Percentiles rank a stretch among this genome's conserved stretches.
Evolutionary conservation across 1,139 yeast species (phyloP).

Genomic region (Yamadazyma songkhlaensis): DNA sequence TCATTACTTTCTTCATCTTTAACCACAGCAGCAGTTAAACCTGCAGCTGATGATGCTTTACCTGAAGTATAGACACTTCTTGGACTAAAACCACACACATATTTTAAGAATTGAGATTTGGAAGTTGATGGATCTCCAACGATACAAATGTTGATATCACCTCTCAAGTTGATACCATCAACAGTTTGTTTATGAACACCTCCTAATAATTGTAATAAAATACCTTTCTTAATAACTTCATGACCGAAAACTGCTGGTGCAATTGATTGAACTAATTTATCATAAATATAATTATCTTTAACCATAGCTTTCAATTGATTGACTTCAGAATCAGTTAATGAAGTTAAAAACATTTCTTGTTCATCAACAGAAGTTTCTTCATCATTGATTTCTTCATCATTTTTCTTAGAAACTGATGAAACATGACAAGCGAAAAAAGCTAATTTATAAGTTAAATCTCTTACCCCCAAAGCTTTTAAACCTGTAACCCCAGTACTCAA

Average conservation of each 20-base stretch:
- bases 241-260: conserved; percentile 99
- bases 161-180: conserved; percentile 94
- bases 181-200: conserved; percentile 95
- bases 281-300: conserved; percentile 80
- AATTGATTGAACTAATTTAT: conserved; percentile 80
- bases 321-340: conserved; percentile 80
- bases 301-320: conserved; percentile 88
- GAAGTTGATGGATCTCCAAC: conserved; percentile 99
- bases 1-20: conserved; percentile 98
- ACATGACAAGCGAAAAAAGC: conserved; percentile 94
- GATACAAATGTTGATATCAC: conserved; percentile 94
- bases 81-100: conserved; percentile 89
- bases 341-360: conserved; percentile 77
- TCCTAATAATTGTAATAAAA: conserved; percentile 82
- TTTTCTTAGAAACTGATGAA: conserved; percentile 49
- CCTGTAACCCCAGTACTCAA: conserved; percentile 85
- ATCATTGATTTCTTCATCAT: conserved; percentile 41
- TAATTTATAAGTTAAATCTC: conserved; percentile 88
- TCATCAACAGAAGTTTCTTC: conserved; percentile 6
- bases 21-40: conserved; percentile 97
- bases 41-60: conserved; percentile 98
- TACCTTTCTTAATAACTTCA: conserved; percentile 90
- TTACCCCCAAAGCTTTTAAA: conserved; percentile 81
- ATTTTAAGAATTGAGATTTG: conserved; percentile 92
- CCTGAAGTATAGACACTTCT: conserved; percentile 97